Percentiles rank a stretch among this genome's conserved stretches.
Evolutionary conservation across 768 basidiomycete species (phyloP).

Genomic region (Amanita pseudoporphyria): DNA sequence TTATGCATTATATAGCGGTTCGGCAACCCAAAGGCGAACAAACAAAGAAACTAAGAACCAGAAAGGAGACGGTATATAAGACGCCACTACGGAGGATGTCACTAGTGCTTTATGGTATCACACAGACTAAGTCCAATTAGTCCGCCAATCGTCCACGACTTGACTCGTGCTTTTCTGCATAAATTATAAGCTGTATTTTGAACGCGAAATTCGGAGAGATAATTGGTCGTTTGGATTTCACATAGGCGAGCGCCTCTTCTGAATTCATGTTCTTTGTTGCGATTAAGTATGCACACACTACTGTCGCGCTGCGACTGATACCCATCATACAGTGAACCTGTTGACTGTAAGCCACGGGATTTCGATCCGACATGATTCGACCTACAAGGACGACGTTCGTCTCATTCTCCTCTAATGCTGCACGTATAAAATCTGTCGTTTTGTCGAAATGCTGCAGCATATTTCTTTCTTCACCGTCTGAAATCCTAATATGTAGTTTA

Average conservation of each 20-base stretch:
- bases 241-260: constrained; percentile 42
- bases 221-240: constrained; percentile 47
- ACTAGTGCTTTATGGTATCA: no score
- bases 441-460: constrained; percentile 35
- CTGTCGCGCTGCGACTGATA: constrained; percentile 65
- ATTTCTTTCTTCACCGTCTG: constrained; percentile 30
- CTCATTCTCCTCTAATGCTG: constrained; percentile 34
- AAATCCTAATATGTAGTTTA: constrained; percentile 40
- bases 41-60: no score
- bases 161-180: constrained; percentile 21
- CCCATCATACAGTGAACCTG: constrained; percentile 76
- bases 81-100: no score
- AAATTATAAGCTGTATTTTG: constrained; percentile 42
- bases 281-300: constrained; percentile 66
- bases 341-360: neutral
- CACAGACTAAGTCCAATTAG: no score
- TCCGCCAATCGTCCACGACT: no score
- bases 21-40: no score
- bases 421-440: constrained; percentile 44
- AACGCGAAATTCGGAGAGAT: constrained; percentile 64
- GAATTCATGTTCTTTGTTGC: constrained; percentile 43
- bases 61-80: no score
- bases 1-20: no score
- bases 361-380: neutral
- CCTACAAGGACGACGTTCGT: constrained; percentile 41